These are phyloP conservation scores for Citrus mangshanensis DNA, from an alignment of 345 rosid species.

Conservation along the genomic window DNA sequence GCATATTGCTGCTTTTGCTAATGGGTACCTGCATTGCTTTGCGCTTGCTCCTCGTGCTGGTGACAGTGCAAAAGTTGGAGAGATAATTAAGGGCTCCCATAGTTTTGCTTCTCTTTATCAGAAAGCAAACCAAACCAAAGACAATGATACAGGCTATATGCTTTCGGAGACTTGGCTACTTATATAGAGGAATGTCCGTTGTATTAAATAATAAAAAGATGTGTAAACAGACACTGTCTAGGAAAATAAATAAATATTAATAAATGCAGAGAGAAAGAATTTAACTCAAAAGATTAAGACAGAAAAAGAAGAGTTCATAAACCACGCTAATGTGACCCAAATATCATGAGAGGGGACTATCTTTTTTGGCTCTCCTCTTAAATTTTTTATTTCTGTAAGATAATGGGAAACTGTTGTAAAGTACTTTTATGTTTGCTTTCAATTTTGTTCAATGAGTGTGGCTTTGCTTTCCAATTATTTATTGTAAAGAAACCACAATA, in stretches of 20 bases:
- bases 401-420: constrained; percentile 26
- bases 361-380: constrained; percentile 13
- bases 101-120: constrained; percentile 19
- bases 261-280: no score
- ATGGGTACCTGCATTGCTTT: constrained; percentile 78
- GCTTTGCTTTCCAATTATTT: constrained; percentile 25
- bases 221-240: neutral
- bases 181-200: neutral
- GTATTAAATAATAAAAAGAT: neutral
- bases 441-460: constrained; percentile 28
- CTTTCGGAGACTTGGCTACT: neutral
- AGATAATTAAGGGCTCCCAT: constrained; percentile 74
- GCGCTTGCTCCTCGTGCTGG: constrained; percentile 69
- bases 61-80: constrained; percentile 73
- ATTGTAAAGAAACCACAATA: constrained; percentile 15
- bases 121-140: constrained; percentile 11
- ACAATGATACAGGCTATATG: neutral
- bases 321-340: constrained; percentile 19
- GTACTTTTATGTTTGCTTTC: constrained; percentile 43
- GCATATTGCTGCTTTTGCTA: neutral
- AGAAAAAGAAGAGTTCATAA: constrained; percentile 6
- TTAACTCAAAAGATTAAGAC: neutral
- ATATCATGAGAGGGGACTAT: constrained; percentile 22
- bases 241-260: neutral
- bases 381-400: constrained; percentile 11